Evolutionary conservation across 305 asterid species (phyloP).

Genomic region (Fraxinus paxiana): DNA sequence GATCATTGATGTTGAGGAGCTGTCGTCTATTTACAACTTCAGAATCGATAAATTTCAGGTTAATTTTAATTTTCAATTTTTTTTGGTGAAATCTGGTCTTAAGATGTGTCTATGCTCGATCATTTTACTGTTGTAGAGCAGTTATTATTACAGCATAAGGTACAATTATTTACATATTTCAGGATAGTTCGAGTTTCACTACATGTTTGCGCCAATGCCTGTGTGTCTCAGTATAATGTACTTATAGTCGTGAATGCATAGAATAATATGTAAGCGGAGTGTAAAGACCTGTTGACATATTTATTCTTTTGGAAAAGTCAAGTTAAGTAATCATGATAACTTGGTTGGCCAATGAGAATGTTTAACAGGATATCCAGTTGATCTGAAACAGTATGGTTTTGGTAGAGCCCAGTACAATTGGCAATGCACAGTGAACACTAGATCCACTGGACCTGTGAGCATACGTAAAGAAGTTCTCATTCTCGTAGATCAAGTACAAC

Average conservation of each 20-base stretch:
- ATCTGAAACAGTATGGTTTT: neutral
- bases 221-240: neutral
- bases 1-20: conserved; percentile 76
- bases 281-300: neutral
- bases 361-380: neutral
- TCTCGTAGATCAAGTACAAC: neutral
- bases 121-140: neutral
- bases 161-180: neutral
- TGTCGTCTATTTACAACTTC: conserved; percentile 77
- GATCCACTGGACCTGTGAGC: neutral
- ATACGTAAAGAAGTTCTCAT: neutral
- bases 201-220: conserved; percentile 22
- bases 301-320: neutral
- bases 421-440: neutral
- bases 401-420: neutral
- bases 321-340: neutral
- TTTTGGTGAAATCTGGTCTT: neutral
- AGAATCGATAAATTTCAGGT: conserved; percentile 98
- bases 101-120: neutral
- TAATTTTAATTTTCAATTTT: neutral
- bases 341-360: neutral
- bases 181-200: neutral
- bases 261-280: neutral
- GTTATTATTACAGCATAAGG: conserved; percentile 1
- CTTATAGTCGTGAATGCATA: neutral